Base-by-base conservation (phyloP, 768 basidiomycete species). In the Russula olivacea region DNA sequence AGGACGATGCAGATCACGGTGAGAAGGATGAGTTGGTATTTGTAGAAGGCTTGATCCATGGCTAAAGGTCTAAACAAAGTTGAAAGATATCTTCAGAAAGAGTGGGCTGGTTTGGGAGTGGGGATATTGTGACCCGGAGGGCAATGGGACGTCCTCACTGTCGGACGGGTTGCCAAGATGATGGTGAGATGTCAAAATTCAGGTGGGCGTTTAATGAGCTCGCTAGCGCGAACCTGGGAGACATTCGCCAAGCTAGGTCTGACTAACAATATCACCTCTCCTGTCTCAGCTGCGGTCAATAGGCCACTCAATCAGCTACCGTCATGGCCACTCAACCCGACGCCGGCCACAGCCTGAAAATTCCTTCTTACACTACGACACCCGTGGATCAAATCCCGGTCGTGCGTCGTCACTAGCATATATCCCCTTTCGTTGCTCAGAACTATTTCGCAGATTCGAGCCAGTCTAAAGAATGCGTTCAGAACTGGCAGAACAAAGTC, bases 401-500 rank as follows among this genome's bases (percentile, higher is more conserved):
- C 49, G 72, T 71, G 55, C 15, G 66, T 50, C 23, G 12, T 2
- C 32, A 32, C 32, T 32, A 32, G 7, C 32, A 9, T 32, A 12
- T 11, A 5, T 10, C 23, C 3, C 21, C 10, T 5, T 21, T 15
- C 21, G 12, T 10, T 21, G 15, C 48, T 30, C 49, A 38, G 10
- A 9, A 25, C 28, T 15, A 10, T 10, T 28, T 36, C 21, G 3
- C 66, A 89, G 88, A 83, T 87, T 61, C 82, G 83, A 58, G 76
- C 76, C 28, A 75, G 77, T 50, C 75, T 92, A 23, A 76, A 74
- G 30, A 75, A 76, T n/a, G 81, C 80, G 6, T 92, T 91, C 73
- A 74, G 74, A 34, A 74, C 83, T 1, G 88, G 89, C 17, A 90
- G 85, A 71, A 81, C 83, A 47, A 84, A 76, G 69, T 73, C 82